Conservation (phyloP, 129 eudicot genomes). For the Lonicera japonica region DNA sequence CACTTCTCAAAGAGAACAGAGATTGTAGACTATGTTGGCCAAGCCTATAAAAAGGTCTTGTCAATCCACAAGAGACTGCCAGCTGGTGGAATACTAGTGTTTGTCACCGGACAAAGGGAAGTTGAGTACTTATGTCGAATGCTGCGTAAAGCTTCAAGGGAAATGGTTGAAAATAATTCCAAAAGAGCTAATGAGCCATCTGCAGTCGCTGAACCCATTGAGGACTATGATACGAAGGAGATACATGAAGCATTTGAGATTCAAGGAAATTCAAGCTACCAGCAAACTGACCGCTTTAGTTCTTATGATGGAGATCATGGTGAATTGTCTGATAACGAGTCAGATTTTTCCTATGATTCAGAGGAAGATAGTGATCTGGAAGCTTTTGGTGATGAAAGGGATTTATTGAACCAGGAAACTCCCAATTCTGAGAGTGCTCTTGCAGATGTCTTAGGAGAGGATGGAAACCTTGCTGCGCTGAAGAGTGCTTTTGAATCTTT, state of each 20-base stretch:
- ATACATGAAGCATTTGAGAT: slow-evolving; percentile 78
- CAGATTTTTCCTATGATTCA: slow-evolving; percentile 39
- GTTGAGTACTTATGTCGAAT: slow-evolving; percentile 73
- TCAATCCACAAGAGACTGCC: slow-evolving; percentile 89
- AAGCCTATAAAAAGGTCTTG: slow-evolving; percentile 82
- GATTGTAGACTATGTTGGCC: slow-evolving; percentile 79
- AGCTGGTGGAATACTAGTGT: slow-evolving; percentile 93
- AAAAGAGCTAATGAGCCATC: slow-evolving; percentile 19
- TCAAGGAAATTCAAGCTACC: slow-evolving; percentile 34
- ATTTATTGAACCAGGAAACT: slow-evolving; percentile 14
- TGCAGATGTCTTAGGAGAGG: slow-evolving; percentile 33
- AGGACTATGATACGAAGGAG: slow-evolving; percentile 59
- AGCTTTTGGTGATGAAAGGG: slow-evolving; percentile 26
- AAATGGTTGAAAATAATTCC: slow-evolving; percentile 27
- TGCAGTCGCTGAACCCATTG: slow-evolving; percentile 14
- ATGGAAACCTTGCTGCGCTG: slow-evolving; percentile 47
- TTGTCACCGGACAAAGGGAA: slow-evolving; percentile 94
- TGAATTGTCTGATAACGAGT: slow-evolving; percentile 43
- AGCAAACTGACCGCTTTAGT: slow-evolving; percentile 57
- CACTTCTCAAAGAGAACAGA: slow-evolving; percentile 91
- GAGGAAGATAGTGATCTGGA: slow-evolving; percentile 70
- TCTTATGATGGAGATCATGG: slow-evolving; percentile 43
- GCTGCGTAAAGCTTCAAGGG: slow-evolving; percentile 70
- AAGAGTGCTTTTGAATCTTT: slow-evolving; percentile 85
- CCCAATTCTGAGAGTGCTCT: slow-evolving; percentile 19